phyloP scores from a whole-genome alignment of 306 rosid genomes.

The peach (Prunus persica) region Prunus_persica_NCBIv2 NC_034012.1:3645001-3645500 shows the following conservation, averaged over 20 bases:
- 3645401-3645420: conserved; percentile 47
- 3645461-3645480: conserved; percentile 42
- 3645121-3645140: not conserved
- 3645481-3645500: conserved; percentile 31
- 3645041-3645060: not conserved
- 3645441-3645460: conserved; percentile 31
- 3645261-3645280: not conserved
- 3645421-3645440: conserved; percentile 42
- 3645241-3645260: not conserved
- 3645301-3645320: not conserved
- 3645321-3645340: conserved; percentile 28
- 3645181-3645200: not conserved
- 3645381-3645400: conserved; percentile 38
- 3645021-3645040: not conserved
- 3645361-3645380: conserved; percentile 58
- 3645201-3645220: not conserved
- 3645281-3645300: conserved; percentile 4
- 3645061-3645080: not conserved
- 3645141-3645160: not conserved
- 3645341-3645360: conserved; percentile 36
- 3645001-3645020: not conserved
- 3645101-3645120: not conserved
- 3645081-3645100: not conserved
- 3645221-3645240: not conserved
- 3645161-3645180: not conserved